Evolutionary conservation across 371 early-diverging fungal species (phyloP), one percentile per base, ranked within the genome.

Genomic region (Fennellomyces sp.): DNA sequence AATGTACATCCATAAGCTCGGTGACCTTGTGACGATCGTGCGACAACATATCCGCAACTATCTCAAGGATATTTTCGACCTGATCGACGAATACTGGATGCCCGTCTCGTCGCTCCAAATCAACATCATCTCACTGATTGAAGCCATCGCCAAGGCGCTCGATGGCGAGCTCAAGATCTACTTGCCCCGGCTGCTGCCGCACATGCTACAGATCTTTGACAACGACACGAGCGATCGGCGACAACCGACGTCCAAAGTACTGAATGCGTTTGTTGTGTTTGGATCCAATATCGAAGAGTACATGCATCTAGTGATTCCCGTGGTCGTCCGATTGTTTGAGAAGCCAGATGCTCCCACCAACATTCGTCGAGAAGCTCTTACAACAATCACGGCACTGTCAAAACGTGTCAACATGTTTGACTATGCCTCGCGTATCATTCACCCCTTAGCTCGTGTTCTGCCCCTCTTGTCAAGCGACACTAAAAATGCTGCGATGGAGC

Each of bases 231-330:
- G 89, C 1, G 94, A 93, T 26, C 69, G 81, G 31, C 86, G 88
- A 30, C 83, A 81, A 36, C 85, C 93, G 0, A 93, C 96, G 0
- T 76, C 85, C 38, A 84, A 88, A 51, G 94, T 93, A 0, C 73
- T 98, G 38, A 91, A 95, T 60, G 90, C 94, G 0, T 80, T 98
- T 68, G 84, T 87, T 38, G 85, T 89, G 2, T 91, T 97, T 80
- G 94, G 97, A 15, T 74, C 91, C 26, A 94, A 91, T 59, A 86
- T 97, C 57, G 97, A 97, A 66, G 95, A 96, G 55, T 95, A 95
- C 63, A 84, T 97, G 81, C 94, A 94, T 64, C 76, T 98, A 23
- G 91, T 97, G 8, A 86, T 97, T 48, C 98, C 97, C 5, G 90
- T 88, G 5, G 82, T 98, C 12, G 89, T 97, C 49, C 73, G 81